Base-by-base conservation (phyloP, 192 early-diverging fungal species). In the Linnemannia exigua region DNA sequence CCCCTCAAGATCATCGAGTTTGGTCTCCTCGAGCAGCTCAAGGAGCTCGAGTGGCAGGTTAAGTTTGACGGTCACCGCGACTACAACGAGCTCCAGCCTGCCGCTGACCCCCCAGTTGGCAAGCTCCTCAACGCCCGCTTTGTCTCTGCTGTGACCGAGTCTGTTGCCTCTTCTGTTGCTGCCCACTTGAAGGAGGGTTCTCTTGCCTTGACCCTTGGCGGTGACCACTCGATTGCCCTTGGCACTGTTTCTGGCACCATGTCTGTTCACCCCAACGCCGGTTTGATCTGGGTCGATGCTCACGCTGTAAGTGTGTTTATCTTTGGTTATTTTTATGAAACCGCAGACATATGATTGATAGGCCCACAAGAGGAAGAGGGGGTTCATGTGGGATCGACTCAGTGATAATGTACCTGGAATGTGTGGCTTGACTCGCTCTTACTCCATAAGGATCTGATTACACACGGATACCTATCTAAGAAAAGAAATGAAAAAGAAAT, bases 201-300 rank as follows among this genome's bases (percentile, higher is more conserved):
- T n/a, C 76, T 99, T 33, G 97, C 96, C 16, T 79, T 99, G 48
- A 99, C 97, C 22, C 89, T 99, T 47, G 98, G 98, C 74, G 98
- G 97, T 46, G 98, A 99, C 90, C 98, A 99, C 82, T 97, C 97
- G 25, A 91, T 99, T 51, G 98, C 95, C 28, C 93, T 99, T 75
- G 98, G 95, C 63, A 98, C 98, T 37, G 90, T 99, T 1, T 92
- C 93, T 47, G 98, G 97, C 44, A 91, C 92, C 35, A 88, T 96
- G 48, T 66, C 91, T 16, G 95, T 94, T 35, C 91, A 98, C 88
- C 92, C 91, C 67, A 89, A 94, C 79, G 94, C 97, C 74, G 95
- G 96, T 75, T 92, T 99, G 79, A 93, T 99, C 73, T 99, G 97
- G 98, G 92, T 99, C 17, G 97, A 99, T 87, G 97, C 96, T 31